Conservation (phyloP, 169 alveolate species). For the Eimeria maxima region DNA sequence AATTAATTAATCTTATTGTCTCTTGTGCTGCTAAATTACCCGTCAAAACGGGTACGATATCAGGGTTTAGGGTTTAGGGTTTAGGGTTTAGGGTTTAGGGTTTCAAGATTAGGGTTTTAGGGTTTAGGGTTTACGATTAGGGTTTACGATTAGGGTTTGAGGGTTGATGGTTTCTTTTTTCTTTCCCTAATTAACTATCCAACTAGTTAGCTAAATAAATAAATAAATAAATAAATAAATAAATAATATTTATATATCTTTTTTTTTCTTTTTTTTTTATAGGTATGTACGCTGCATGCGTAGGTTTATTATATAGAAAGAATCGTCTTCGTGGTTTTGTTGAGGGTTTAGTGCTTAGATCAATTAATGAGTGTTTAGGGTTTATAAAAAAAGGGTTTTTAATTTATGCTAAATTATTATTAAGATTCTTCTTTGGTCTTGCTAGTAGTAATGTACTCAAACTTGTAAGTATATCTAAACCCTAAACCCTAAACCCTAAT, state of each 20-base stretch:
- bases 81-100: background rate
- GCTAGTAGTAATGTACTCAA: constrained; percentile 47
- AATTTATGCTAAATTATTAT: constrained; percentile 9
- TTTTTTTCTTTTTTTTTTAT: too few species aligned
- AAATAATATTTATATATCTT: background rate
- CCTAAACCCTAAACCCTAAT: constrained; percentile 17
- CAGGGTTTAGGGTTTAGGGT: constrained; percentile 9
- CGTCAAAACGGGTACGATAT: constrained; percentile 47
- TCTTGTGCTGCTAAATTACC: constrained; percentile 14
- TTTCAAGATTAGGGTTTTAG: too few species aligned
- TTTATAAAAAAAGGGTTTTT: constrained; percentile 13
- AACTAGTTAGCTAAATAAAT: background rate
- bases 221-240: background rate
- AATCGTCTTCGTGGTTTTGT: constrained; percentile 8
- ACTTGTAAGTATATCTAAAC: background rate
- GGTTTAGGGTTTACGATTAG: too few species aligned
- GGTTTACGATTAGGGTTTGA: too few species aligned
- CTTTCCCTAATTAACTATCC: background rate
- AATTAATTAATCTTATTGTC: background rate
- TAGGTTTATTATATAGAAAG: constrained; percentile 50
- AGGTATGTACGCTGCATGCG: constrained; percentile 66
- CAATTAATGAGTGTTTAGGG: background rate
- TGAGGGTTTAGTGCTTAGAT: background rate
- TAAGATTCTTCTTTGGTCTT: constrained; percentile 49
- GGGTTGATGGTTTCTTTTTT: background rate